A percentile compares a stretch with the other conserved stretches of the same genome.
phyloP scores from a whole-genome alignment of 108 stramenopile species.

The Pseudonitzschia delicatissima region DNA sequence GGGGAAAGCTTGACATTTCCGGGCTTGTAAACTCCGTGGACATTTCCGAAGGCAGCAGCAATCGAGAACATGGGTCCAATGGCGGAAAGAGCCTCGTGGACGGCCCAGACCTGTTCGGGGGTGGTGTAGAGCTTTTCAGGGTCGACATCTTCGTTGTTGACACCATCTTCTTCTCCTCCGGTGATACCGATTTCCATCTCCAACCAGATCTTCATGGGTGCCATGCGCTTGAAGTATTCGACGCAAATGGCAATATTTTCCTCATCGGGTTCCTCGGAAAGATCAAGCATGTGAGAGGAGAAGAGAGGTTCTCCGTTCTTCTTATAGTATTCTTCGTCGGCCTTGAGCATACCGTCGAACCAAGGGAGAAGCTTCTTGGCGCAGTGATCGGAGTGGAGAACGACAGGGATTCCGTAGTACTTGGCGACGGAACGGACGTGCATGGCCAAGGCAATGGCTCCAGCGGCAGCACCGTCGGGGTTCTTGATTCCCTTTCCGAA shows the following conservation, averaged over 20 bases:
- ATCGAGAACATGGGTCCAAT: constrained; percentile 90
- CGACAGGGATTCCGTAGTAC: constrained; percentile 95
- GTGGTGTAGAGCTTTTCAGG: constrained; percentile 96
- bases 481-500: constrained; percentile 91
- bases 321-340: constrained; percentile 88
- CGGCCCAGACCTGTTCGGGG: constrained; percentile 90
- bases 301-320: constrained; percentile 92
- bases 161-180: constrained; percentile 98
- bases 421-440: constrained; percentile 94
- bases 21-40: constrained; percentile 97
- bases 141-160: constrained; percentile 94
- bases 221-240: constrained; percentile 91
- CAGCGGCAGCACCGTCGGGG: constrained; percentile 77
- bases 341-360: constrained; percentile 96
- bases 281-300: constrained; percentile 92
- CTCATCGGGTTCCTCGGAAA: constrained; percentile 90
- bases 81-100: constrained; percentile 87
- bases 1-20: constrained; percentile 93
- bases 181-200: constrained; percentile 99
- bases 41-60: constrained; percentile 96
- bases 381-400: constrained; percentile 97
- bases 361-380: constrained; percentile 92
- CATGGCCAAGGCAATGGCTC: constrained; percentile 90
- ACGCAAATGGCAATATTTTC: constrained; percentile 94
- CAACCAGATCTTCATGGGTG: constrained; percentile 93